phyloP scores from a whole-genome alignment of 2,329 filamentous ascomycete species.

The Geosmithia flava region DNA sequence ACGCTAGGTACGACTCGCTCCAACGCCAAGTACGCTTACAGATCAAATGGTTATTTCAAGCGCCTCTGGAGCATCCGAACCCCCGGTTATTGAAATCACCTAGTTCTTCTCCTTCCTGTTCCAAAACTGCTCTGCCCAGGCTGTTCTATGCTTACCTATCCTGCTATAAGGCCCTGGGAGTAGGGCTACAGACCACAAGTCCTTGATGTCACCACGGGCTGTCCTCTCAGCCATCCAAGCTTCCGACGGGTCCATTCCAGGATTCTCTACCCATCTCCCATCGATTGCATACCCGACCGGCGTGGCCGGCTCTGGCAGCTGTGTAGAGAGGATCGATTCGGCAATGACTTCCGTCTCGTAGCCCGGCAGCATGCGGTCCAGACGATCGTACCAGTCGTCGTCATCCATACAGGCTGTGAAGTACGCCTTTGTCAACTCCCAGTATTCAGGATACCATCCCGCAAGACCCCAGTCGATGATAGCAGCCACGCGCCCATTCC shows the following conservation, averaged over 20 bases:
- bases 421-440: constrained; percentile 16
- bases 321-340: constrained; percentile 10
- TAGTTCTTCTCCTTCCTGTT: no score
- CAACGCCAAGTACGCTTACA: no score
- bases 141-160: no score
- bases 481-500: constrained; percentile 10
- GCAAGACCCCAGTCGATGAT: constrained; percentile 19
- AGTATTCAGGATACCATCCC: constrained; percentile 21
- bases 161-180: no score
- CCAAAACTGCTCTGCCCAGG: no score
- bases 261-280: background rate
- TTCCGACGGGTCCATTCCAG: background rate
- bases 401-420: constrained; percentile 6
- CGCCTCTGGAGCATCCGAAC: no score
- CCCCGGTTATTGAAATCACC: no score
- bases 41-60: no score
- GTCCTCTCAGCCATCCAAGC: constrained; percentile 1
- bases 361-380: constrained; percentile 8
- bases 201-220: background rate
- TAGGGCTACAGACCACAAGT: background rate
- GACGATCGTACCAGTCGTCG: constrained; percentile 8
- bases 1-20: no score
- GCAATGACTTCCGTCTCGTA: constrained; percentile 12
- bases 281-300: background rate
- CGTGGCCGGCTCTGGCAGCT: constrained; percentile 9